Evolutionary conservation across 805 yeast species (phyloP).

Genomic region (Torulaspora gathmanii): DNA sequence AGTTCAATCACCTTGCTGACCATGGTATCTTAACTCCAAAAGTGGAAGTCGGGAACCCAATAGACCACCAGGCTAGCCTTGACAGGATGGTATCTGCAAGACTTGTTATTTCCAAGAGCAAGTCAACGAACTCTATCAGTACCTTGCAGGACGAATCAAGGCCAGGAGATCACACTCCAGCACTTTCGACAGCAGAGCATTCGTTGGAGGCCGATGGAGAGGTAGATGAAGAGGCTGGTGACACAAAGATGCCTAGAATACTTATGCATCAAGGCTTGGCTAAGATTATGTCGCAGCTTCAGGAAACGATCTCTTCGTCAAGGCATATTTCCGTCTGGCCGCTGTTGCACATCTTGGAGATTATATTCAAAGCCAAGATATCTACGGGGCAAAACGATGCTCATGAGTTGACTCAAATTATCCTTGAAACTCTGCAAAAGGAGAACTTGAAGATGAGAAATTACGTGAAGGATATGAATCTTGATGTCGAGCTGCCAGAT

Average conservation of each 20-base stretch:
- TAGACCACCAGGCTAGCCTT: slow-evolving; percentile 9
- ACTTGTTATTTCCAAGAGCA: slow-evolving; percentile 7
- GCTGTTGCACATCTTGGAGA: slow-evolving; percentile 66
- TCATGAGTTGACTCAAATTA: slow-evolving; percentile 79
- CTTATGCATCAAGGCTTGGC: slow-evolving; percentile 58
- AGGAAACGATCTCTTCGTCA: slow-evolving; percentile 52
- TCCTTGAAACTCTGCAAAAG: slow-evolving; percentile 69
- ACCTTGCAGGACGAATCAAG: slow-evolving; percentile 10
- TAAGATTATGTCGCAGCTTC: slow-evolving; percentile 49
- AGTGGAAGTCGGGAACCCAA: slow-evolving; percentile 11
- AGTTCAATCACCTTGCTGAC: slow-evolving; percentile 4
- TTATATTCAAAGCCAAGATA: slow-evolving; percentile 64
- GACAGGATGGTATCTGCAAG: slow-evolving; percentile 6
- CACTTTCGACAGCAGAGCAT: slow-evolving; percentile 7
- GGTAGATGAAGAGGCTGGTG: slow-evolving; percentile 2
- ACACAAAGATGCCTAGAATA: slow-evolving; percentile 37
- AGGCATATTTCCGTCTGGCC: slow-evolving; percentile 72
- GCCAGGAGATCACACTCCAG: slow-evolving; percentile 11
- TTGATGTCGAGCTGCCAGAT: slow-evolving; percentile 42
- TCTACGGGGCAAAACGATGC: slow-evolving; percentile 90
- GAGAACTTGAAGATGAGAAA: slow-evolving; percentile 49
- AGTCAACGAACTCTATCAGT: slow-evolving; percentile 16
- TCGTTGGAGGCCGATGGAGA: not conserved
- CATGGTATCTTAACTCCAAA: slow-evolving; percentile 6
- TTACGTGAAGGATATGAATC: slow-evolving; percentile 23